These are phyloP conservation scores for Tuber calosporum DNA, from an alignment of 495 filamentous ascomycete species.

Conservation along the genomic window DNA sequence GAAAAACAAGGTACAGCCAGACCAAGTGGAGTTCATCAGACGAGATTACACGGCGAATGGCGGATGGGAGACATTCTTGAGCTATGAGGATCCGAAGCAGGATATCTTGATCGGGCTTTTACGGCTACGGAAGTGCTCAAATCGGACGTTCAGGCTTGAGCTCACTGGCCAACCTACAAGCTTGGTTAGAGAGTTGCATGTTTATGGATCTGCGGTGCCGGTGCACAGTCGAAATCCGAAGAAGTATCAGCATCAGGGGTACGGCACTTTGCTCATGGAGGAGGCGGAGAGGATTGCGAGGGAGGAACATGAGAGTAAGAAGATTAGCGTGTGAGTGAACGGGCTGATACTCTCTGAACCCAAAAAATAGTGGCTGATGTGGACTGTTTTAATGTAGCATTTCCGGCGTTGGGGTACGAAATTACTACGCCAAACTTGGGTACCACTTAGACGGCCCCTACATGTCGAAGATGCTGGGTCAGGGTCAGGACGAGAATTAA, in stretches of 20 bases:
- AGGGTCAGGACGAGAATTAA: constrained; percentile 11
- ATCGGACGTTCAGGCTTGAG: constrained; percentile 82
- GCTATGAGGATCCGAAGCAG: constrained; percentile 97
- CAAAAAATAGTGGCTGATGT: background rate
- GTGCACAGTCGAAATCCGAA: constrained; percentile 85
- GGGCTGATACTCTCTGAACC: background rate
- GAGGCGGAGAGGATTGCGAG: constrained; percentile 92
- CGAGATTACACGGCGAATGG: constrained; percentile 91
- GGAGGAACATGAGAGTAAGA: constrained; percentile 83
- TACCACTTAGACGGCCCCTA: constrained; percentile 88
- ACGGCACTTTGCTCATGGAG: constrained; percentile 93
- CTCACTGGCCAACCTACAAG: constrained; percentile 79
- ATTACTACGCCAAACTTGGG: constrained; percentile 86
- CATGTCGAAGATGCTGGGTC: constrained; percentile 62
- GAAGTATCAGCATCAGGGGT: constrained; percentile 98
- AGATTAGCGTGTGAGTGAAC: constrained; percentile 65
- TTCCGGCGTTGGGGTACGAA: constrained; percentile 85
- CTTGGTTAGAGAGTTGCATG: constrained; percentile 88
- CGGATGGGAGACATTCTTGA: constrained; percentile 96
- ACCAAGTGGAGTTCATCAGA: constrained; percentile 92
- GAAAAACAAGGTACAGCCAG: constrained; percentile 93
- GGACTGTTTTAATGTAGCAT: constrained; percentile 48
- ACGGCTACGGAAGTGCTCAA: constrained; percentile 80
- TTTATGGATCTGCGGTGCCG: constrained; percentile 92
- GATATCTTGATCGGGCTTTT: constrained; percentile 93